Base-by-base conservation (phyloP, 805 yeast species). In the Candida piceae region DNA sequence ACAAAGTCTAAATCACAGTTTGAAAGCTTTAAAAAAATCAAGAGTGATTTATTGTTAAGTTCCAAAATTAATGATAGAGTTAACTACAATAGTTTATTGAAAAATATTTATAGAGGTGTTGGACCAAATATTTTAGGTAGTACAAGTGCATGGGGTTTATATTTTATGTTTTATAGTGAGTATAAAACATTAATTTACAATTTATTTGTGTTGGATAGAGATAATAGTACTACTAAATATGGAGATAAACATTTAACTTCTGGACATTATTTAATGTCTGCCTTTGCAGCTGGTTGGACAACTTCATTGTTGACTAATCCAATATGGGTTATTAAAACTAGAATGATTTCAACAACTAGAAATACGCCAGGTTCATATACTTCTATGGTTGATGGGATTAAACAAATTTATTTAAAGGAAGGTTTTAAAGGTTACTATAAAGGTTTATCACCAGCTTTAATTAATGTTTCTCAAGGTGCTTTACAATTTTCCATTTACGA, bases 301-400 rank as follows among this genome's bases (percentile, higher is more conserved):
- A 86, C 96, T 0, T 74, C 94, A 1, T 38, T 86, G 0, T 29
- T 84, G 12, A 89, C 98, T 1, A 93, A 88, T 54, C 98, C 98
- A 1, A 73, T 90, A 9, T 90, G 98, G 98, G 96, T 93, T 1
- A 58, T 93, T 15, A 93, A 93, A 59, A 93, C 98, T 0, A 69
- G 97, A 43, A 81, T 90, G 46, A 69, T 89, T 50, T 78, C 88
- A 15, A 73, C 75, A 2, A 60, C 73, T 2, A 60, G 63, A 26
- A 41, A 42, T 1, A 48, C 63, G 0, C 65, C 67, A 0, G 70
- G 70, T 12, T 80, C 85, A 0, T 86, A 87, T 52, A 58, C 58
- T 8, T 76, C 86, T 0, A 60, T 80, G 6, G 9, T 51, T 15
- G 76, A 77, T 41, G 94, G 95, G 1, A 50, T 78, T 0, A 39